phyloP scores from a whole-genome alignment of 2,329 filamentous ascomycete species.

The Dendryphion nanum region DNA sequence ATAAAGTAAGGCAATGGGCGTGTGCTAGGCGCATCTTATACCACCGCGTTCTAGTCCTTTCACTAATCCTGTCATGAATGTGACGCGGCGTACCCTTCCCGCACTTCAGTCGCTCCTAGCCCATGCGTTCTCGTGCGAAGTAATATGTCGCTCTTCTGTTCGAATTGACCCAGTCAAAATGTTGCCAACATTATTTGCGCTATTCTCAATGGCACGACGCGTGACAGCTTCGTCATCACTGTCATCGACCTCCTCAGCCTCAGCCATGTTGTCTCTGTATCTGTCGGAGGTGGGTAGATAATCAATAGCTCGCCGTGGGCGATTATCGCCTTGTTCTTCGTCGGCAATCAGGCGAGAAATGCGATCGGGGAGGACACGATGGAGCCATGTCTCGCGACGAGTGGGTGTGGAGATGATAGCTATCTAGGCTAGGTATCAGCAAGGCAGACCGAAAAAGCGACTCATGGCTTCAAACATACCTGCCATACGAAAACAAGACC shows the following conservation, averaged over 20 bases:
- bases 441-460: neutral
- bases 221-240: slow-evolving; percentile 5
- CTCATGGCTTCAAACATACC: slow-evolving; percentile 18
- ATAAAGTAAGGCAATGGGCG: too few species aligned
- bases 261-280: slow-evolving; percentile 32
- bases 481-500: slow-evolving; percentile 35
- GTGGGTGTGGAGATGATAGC: slow-evolving; percentile 30
- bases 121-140: too few species aligned
- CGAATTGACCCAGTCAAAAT: too few species aligned
- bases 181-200: too few species aligned
- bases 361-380: slow-evolving; percentile 28
- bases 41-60: too few species aligned
- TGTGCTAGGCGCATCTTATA: too few species aligned
- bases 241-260: slow-evolving; percentile 18
- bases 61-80: too few species aligned
- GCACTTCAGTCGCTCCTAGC: too few species aligned
- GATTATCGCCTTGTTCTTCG: slow-evolving; percentile 21
- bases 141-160: too few species aligned
- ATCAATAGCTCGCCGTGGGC: slow-evolving; percentile 24
- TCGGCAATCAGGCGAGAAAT: slow-evolving; percentile 32
- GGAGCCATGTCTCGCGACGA: slow-evolving; percentile 30
- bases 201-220: neutral
- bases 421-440: slow-evolving; percentile 19
- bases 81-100: too few species aligned
- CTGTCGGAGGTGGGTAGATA: slow-evolving; percentile 26